A percentile compares a stretch with the other conserved stretches of the same genome.
Evolutionary conservation across 805 yeast species (phyloP).

Genomic region (Saturnispora silvae): DNA sequence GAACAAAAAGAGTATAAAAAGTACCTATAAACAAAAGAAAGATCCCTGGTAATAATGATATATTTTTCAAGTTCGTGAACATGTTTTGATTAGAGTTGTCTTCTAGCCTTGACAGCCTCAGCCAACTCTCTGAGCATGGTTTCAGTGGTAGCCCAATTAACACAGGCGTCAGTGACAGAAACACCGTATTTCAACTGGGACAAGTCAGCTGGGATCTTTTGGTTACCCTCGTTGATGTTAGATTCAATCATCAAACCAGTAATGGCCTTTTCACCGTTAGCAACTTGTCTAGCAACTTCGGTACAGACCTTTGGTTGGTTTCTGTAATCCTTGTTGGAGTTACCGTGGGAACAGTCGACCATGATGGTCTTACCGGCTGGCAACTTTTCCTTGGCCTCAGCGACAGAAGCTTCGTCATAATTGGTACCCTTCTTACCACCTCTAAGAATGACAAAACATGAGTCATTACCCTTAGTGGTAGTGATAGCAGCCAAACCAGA

Average conservation of each 20-base stretch:
- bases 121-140: constrained; percentile 70
- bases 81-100: too few species aligned
- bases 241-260: constrained; percentile 96
- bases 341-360: constrained; percentile 98
- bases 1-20: too few species aligned
- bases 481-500: constrained; percentile 96
- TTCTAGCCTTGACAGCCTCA: constrained; percentile 74
- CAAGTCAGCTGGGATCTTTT: constrained; percentile 56
- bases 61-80: too few species aligned
- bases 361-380: constrained; percentile 50
- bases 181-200: constrained; percentile 79
- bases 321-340: constrained; percentile 85
- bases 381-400: constrained; percentile 52
- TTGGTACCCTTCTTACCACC: constrained; percentile 95
- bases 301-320: constrained; percentile 92
- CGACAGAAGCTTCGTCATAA: constrained; percentile 73
- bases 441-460: constrained; percentile 88
- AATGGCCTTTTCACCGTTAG: constrained; percentile 67
- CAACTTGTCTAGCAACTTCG: constrained; percentile 71
- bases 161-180: constrained; percentile 95
- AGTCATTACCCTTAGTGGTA: constrained; percentile 89
- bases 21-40: too few species aligned
- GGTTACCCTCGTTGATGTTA: constrained; percentile 85
- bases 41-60: background rate
- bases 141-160: constrained; percentile 82